Evolutionary conservation across 1,284 basidiomycete genomes (phyloP), one percentile per base, ranked within the genome.

Genomic region (Sporisorium reilianum): DNA sequence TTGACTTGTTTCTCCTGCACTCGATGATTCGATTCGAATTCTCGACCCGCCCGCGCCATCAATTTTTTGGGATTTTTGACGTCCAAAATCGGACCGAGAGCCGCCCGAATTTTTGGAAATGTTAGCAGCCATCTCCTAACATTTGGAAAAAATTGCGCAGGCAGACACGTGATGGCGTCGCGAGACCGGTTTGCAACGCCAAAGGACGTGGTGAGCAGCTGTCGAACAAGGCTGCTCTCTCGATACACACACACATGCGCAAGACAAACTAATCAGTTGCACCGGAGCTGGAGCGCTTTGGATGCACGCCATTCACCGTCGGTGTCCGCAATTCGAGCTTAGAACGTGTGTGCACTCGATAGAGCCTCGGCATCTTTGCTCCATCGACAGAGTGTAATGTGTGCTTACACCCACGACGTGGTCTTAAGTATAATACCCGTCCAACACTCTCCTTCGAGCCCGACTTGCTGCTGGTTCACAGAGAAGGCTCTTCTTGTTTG

Each of bases 121-220:
- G 30, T 50, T 34, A 23, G 16, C 5, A 12, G 12, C 30, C 1
- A 22, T 6, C 12, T 16, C n/a, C 32, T 50, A 50, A 36, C 48
- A 49, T 26, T 6, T 8, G 2, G 12, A 49, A 49, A 32, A 34
- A 12, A 12, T 1, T 22, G 48, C 11, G 40, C 26, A 20, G 40
- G 28, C 8, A 14, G 26, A 53, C 63, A 65, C 63, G 63, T 65
- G 63, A 65, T 58, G 44, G 5, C 12, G 63, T 65, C 63, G 63
- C 63, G 63, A 57, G 32, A 14, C 16, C n/a, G 18, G 4, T 40
- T 12, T 40, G 16, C 14, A 52, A n/a, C 23, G 34, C 28, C 36
- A 20, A 11, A 42, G 36, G 53, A 45, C 48, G 53, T 63, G 59
- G 42, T 25, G 9, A n/a, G 45, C 9, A 22, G 26, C 25, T 48